phyloP scores from a whole-genome alignment of 768 basidiomycete species.

The Boletus speciosus region DNA sequence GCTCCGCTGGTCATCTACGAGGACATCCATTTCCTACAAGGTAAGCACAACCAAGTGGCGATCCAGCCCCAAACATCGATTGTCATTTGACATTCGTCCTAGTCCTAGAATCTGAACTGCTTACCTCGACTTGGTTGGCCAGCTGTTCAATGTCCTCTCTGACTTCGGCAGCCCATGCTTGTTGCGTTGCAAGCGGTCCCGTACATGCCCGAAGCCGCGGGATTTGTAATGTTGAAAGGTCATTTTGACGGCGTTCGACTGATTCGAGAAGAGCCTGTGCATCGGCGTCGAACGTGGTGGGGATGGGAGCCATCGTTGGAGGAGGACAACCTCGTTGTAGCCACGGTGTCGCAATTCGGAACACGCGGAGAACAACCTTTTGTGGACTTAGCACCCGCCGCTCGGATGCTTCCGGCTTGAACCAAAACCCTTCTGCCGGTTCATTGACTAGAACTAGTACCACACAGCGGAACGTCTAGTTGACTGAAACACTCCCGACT shows the following conservation, averaged over 20 bases:
- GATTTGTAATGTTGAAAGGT: slow-evolving; percentile 68
- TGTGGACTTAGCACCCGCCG: not conserved
- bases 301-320: slow-evolving; percentile 59
- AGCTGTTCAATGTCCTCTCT: slow-evolving; percentile 70
- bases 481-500: not conserved
- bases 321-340: not conserved
- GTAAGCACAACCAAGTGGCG: not conserved
- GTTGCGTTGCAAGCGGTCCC: slow-evolving; percentile 69
- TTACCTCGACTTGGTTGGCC: slow-evolving; percentile 58
- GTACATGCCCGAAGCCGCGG: slow-evolving; percentile 67
- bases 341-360: not conserved
- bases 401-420: not conserved
- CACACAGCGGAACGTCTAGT: not conserved
- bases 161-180: slow-evolving; percentile 69
- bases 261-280: slow-evolving; percentile 47
- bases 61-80: not conserved
- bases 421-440: not conserved
- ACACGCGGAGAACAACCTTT: not conserved
- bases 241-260: slow-evolving; percentile 53
- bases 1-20: slow-evolving; percentile 69
- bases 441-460: not conserved
- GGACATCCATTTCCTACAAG: slow-evolving; percentile 58
- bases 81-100: slow-evolving; percentile 1
- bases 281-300: slow-evolving; percentile 50
- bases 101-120: slow-evolving; percentile 32